Evolutionary conservation across 768 basidiomycete genomes (phyloP), one percentile per base, ranked within the genome.

Genomic region (Melanogaster broomeanus): DNA sequence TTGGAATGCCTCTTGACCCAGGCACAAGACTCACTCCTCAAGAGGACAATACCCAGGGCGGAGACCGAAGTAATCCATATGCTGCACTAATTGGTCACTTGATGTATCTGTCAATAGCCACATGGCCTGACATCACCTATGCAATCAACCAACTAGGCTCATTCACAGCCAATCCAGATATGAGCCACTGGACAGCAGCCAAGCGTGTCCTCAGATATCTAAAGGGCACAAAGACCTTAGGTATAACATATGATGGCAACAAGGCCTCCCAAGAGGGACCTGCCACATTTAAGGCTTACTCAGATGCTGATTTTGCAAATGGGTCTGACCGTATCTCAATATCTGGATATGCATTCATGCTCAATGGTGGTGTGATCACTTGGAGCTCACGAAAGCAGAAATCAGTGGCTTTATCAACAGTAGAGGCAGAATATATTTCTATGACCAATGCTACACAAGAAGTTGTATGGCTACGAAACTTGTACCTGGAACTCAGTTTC

Each of bases 331-430:
- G 60, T 0, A 41, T 53, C 5, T 65, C 58, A 6, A 52, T 67
- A n/a, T 58, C 63, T 3, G 59, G 65, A 0, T 65, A 64, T 30
- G 35, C 48, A 0, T 72, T 65, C 69, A 65, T 21, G 55, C 42
- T 40, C 42, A 64, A 50, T 73, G 72, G 41, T 61, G 45, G 58
- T 1, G 31, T 52, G 66, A 9, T 75, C 45, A 1, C 68, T 55
- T 38, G 72, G 53, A 16, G 69, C 40, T 27, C 64, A 13, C 16
- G 68, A 61, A 63, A 74, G 71, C 70, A 67, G 64, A 45, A 62
- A 65, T 0, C 64, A 61, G 43, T 75, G 57, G 5, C 35, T 0
- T 33, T 50, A 0, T 49, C 28, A 0, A 52, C 55, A 0, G 33
- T 44, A 1, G 35, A 61, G 9, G 40, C 55, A 0, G 52, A 55